Percentiles rank a stretch among this genome's conserved stretches.
These are phyloP conservation scores for Penicillium sp. DNA, from an alignment of 2,329 filamentous ascomycete species.

Conservation along the genomic window DNA sequence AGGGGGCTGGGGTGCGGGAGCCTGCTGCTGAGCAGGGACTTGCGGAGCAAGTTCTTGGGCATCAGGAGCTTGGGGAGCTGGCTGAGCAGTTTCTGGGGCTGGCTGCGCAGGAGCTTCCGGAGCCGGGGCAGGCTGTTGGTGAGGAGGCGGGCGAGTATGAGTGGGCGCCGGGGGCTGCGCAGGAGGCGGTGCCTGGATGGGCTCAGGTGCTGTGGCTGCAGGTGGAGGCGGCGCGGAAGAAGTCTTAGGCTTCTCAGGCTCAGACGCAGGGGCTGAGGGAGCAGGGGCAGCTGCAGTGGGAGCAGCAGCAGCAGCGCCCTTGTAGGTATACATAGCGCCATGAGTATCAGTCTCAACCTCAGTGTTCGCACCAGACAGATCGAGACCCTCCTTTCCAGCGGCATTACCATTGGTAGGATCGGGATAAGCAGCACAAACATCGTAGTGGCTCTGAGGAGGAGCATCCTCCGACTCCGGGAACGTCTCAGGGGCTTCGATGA, in stretches of 20 bases:
- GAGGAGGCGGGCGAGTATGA: conserved; percentile 9
- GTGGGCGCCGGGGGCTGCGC: conserved; percentile 5
- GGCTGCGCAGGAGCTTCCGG: neutral
- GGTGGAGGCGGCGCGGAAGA: neutral
- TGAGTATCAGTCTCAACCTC: conserved; percentile 12
- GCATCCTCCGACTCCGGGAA: conserved; percentile 26
- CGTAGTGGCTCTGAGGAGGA: conserved; percentile 32
- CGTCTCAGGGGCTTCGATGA: conserved; percentile 42
- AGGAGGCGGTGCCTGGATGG: conserved; percentile 1
- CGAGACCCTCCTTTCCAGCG: conserved; percentile 29
- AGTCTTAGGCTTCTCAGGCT: conserved; percentile 3
- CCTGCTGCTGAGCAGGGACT: neutral
- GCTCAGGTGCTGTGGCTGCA: neutral
- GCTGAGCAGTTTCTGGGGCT: neutral
- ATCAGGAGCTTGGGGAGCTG: neutral
- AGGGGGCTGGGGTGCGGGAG: neutral
- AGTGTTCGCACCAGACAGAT: conserved; percentile 26
- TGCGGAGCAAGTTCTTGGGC: conserved; percentile 3
- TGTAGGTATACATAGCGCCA: conserved; percentile 29
- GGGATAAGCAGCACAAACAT: conserved; percentile 33
- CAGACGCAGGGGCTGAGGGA: neutral
- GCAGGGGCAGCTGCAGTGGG: neutral
- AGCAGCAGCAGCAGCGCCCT: neutral
- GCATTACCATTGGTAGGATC: conserved; percentile 32
- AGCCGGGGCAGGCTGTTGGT: conserved; percentile 12